Evolutionary conservation across 208 protist genomes (phyloP).

Genomic region (Crithidia sp.): DNA sequence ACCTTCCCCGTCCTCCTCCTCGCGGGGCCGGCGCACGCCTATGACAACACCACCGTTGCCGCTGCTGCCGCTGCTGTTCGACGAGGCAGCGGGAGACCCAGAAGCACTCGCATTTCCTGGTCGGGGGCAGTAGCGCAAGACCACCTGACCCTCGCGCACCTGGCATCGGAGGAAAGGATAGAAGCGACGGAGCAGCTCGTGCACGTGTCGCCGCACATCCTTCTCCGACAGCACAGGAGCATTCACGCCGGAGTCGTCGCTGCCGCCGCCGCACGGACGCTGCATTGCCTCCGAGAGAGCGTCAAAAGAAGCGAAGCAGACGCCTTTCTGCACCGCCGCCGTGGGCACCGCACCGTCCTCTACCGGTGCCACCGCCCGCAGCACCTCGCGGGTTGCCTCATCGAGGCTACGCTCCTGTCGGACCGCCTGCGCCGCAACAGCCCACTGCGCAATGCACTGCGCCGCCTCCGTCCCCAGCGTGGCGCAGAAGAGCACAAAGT

Average conservation of each 20-base stretch:
- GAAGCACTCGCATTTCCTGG: not conserved
- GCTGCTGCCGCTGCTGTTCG: not conserved
- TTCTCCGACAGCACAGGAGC: slow-evolving; percentile 48
- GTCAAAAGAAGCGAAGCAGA: slow-evolving; percentile 31
- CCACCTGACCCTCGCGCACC: slow-evolving; percentile 56
- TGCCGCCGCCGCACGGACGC: not conserved
- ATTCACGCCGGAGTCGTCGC: not conserved
- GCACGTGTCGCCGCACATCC: slow-evolving; percentile 65
- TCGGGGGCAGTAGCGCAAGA: slow-evolving; percentile 20
- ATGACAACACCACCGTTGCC: not conserved
- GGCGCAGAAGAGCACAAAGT: slow-evolving; percentile 47
- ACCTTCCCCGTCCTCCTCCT: not conserved
- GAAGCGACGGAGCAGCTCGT: slow-evolving; percentile 67
- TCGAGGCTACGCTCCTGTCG: slow-evolving; percentile 14
- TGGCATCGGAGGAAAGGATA: slow-evolving; percentile 64
- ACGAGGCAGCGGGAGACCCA: not conserved
- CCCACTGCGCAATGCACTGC: slow-evolving; percentile 44
- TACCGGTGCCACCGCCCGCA: not conserved
- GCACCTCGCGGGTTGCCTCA: not conserved
- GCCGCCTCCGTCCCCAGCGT: slow-evolving; percentile 39
- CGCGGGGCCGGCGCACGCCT: slow-evolving; percentile 8
- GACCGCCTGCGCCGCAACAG: slow-evolving; percentile 16
- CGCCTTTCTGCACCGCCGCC: not conserved
- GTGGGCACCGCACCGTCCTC: slow-evolving; percentile 1
- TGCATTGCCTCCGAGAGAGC: slow-evolving; percentile 13